Evolutionary conservation across 2,329 filamentous ascomycete genomes (phyloP), one percentile per base, ranked within the genome.

Genomic region (Cordyceps farinosa): DNA sequence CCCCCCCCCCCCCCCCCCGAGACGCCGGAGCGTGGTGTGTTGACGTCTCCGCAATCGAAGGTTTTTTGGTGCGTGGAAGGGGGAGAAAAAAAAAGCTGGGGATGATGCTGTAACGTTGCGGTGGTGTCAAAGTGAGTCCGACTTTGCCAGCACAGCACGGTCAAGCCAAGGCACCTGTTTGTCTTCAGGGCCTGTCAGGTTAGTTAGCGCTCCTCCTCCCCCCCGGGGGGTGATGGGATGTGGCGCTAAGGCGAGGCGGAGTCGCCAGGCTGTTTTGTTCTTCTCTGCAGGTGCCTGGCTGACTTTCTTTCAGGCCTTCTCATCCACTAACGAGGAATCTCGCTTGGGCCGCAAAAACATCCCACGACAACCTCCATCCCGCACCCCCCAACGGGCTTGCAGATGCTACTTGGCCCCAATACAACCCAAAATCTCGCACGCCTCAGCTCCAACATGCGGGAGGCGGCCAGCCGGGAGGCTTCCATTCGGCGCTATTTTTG

Each of bases 71-170:
- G 30, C 22, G 36, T 48, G 44, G 30, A 40, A 51, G 51, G 36
- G 36, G 34, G 51, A 51, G 29, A 17, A 8, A 38, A 30, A 66
- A 66, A 64, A 65, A 64, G 64, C 64, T 61, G 63, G 63, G 66
- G 63, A 22, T 60, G 52, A 22, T 60, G 52, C 61, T 68, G 68
- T 69, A 69, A 69, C 68, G 68, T 69, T 69, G 67, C 68, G 65
- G 59, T 61, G 63, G 65, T 22, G 61, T 51, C 22, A 17, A 58
- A 40, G 56, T 51, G 15, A 30, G n/a, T 55, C 5, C 27, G 7
- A 9, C 40, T 50, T 58, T n/a, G 57, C 38, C 32, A 47, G 54
- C 42, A 15, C 8, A 17, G 50, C 50, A 52, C 22, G 22, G 22
- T 22, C 22, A 22, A 22, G 30, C 30, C 38, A 40, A 40, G 38